A percentile compares a stretch with the other conserved stretches of the same genome.
Evolutionary conservation across 139 green algal species (phyloP).

Genomic region (Chlorella sp.): DNA sequence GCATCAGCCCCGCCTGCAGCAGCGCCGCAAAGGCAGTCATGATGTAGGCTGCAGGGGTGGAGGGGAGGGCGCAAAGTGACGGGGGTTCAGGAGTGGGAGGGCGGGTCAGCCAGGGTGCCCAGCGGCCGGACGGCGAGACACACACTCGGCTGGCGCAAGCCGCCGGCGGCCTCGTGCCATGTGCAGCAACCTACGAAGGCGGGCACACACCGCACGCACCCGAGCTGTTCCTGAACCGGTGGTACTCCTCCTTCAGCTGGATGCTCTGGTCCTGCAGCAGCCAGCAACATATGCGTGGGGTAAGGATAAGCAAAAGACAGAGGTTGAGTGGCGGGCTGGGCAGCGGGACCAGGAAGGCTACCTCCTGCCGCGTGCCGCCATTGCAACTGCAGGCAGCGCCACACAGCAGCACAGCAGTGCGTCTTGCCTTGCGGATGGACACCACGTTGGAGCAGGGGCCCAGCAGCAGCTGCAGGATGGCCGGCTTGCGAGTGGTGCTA

Average conservation of each 20-base stretch:
- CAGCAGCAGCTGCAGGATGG: slow-evolving; percentile 70
- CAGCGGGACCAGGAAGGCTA: not conserved
- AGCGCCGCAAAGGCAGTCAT: slow-evolving; percentile 48
- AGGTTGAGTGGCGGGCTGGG: not conserved
- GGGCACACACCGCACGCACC: too few relatives aligned
- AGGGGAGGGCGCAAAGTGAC: not conserved
- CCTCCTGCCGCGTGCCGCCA: not conserved
- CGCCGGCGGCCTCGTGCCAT: too few relatives aligned
- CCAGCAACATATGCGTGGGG: too few relatives aligned
- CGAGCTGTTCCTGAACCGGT: slow-evolving; percentile 77
- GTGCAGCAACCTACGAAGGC: too few relatives aligned
- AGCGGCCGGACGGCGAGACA: too few relatives aligned
- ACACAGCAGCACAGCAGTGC: not conserved
- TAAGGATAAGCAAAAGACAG: not conserved
- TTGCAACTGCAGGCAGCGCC: not conserved
- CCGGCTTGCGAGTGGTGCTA: slow-evolving; percentile 51
- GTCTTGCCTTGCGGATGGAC: slow-evolving; percentile 34
- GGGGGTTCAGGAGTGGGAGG: too few relatives aligned
- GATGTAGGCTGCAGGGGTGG: slow-evolving; percentile 43
- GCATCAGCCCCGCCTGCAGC: slow-evolving; percentile 58
- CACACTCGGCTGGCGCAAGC: too few relatives aligned
- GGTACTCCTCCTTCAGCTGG: slow-evolving; percentile 92
- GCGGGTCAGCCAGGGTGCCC: not conserved
- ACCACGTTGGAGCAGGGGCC: slow-evolving; percentile 66
- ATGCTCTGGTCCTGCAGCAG: slow-evolving; percentile 41